Evolutionary conservation across 2,329 filamentous ascomycete genomes (phyloP).

Genomic region (Xylariomycetidae sp.): DNA sequence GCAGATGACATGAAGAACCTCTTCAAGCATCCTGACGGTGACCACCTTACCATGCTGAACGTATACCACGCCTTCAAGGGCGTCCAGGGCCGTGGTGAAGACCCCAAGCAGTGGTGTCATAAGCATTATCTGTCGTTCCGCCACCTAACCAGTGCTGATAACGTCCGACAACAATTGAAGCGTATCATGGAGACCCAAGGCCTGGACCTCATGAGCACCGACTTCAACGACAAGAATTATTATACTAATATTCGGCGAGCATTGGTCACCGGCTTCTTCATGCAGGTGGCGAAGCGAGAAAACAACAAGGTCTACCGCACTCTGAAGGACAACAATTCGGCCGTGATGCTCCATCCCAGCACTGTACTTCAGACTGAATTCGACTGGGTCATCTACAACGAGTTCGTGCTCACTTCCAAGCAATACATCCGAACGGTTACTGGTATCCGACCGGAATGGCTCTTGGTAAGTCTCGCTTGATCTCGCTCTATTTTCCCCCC

Average conservation of each 20-base stretch:
- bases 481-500: not conserved
- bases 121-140: slow-evolving; percentile 91
- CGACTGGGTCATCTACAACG: slow-evolving; percentile 97
- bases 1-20: slow-evolving; percentile 97
- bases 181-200: slow-evolving; percentile 94
- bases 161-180: slow-evolving; percentile 84
- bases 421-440: slow-evolving; percentile 97
- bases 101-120: slow-evolving; percentile 89
- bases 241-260: slow-evolving; percentile 95
- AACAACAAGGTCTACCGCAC: slow-evolving; percentile 86
- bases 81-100: slow-evolving; percentile 55
- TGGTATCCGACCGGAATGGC: slow-evolving; percentile 86
- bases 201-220: slow-evolving; percentile 79
- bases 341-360: slow-evolving; percentile 86
- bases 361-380: slow-evolving; percentile 83
- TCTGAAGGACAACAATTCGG: slow-evolving; percentile 94
- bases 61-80: slow-evolving; percentile 97
- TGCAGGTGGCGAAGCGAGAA: slow-evolving; percentile 97
- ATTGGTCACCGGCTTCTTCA: slow-evolving; percentile 93
- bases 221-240: slow-evolving; percentile 94
- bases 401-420: slow-evolving; percentile 96
- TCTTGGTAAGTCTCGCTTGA: slow-evolving; percentile 59
- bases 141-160: slow-evolving; percentile 86
- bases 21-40: slow-evolving; percentile 88
- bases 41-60: slow-evolving; percentile 93